Conservation (phyloP, 1,139 yeast species). For the Hyphopichia buzzinii region DNA sequence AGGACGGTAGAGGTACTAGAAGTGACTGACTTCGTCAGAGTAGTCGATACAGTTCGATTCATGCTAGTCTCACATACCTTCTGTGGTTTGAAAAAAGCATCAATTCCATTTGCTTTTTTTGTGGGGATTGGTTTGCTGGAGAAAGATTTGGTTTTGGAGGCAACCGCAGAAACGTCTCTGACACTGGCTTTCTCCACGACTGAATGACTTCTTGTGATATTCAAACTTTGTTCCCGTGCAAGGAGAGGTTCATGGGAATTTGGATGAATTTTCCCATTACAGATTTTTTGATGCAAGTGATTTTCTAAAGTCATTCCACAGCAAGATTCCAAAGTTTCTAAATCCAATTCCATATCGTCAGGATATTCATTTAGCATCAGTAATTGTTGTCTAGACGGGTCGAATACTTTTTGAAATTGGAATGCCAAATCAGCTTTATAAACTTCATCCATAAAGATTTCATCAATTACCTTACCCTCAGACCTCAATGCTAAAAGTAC, state of each 20-base stretch:
- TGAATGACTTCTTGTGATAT: constrained; percentile 29
- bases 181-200: constrained; percentile 6
- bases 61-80: too few relatives aligned
- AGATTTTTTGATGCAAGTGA: constrained; percentile 52
- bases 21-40: too few relatives aligned
- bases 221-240: constrained; percentile 46
- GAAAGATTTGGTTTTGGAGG: constrained; percentile 5
- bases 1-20: not conserved
- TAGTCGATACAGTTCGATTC: too few relatives aligned
- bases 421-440: constrained; percentile 75
- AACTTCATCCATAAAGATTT: constrained; percentile 58
- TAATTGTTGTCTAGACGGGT: constrained; percentile 52
- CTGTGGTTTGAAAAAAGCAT: constrained; percentile 12
- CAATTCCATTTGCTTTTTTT: constrained; percentile 10
- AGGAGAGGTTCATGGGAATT: constrained; percentile 48
- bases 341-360: constrained; percentile 25
- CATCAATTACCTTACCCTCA: constrained; percentile 65
- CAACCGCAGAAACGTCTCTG: too few relatives aligned
- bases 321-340: constrained; percentile 49
- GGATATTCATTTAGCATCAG: constrained; percentile 62
- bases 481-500: constrained; percentile 56
- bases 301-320: constrained; percentile 59
- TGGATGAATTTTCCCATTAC: constrained; percentile 70
- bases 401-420: constrained; percentile 80
- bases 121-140: constrained; percentile 1